Evolutionary conservation across 148 eudicot genomes (phyloP), one percentile per base, ranked within the genome.

Genomic region (Spergularia marina): DNA sequence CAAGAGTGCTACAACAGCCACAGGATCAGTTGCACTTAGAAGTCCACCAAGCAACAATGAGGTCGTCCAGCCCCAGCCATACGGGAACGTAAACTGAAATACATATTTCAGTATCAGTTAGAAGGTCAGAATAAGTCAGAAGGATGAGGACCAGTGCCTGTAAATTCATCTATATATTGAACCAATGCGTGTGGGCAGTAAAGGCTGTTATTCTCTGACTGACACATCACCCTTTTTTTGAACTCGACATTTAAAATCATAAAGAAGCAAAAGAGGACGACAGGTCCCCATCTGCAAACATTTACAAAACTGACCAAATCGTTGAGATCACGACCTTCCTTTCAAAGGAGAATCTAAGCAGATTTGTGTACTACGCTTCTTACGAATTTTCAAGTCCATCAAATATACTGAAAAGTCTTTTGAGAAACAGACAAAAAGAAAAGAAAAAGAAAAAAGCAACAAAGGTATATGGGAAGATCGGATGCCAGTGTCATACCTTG

Each of bases 1-100:
- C 80, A 94, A 81, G 64, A 91, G 89, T 71, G 97, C 98, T 17
- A 94, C 96, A 78, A 94, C 98, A 65, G 98, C 98, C 70, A 94
- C 97, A 79, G 98, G 98, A 84, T 94, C 98, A 72, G 98, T 94
- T 54, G 98, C 98, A 84, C 98, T 92, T 72, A 94, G 86, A 86
- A 94, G 97, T 64, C 96, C 98, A 51, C 98, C 98, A 71, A 91
- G 97, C 85, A 94, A 81, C 82, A 94, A 77, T 44, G 97, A 90
- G 18, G 92, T 94, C 72, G 86, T 85, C 98, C 98, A 94, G 81
- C 82, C 84, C 98, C 98, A 94, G 78, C 88, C 79, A 80, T 91
- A 94, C 12, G 98, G 98, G 80, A 94, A 94, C 60, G 84, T 80
- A 44, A 87, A 77, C 98, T 94, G 86, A 10, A 76, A 76, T 36